Evolutionary conservation across 1,284 basidiomycete genomes (phyloP).

Genomic region (Ustilago loliicola): DNA sequence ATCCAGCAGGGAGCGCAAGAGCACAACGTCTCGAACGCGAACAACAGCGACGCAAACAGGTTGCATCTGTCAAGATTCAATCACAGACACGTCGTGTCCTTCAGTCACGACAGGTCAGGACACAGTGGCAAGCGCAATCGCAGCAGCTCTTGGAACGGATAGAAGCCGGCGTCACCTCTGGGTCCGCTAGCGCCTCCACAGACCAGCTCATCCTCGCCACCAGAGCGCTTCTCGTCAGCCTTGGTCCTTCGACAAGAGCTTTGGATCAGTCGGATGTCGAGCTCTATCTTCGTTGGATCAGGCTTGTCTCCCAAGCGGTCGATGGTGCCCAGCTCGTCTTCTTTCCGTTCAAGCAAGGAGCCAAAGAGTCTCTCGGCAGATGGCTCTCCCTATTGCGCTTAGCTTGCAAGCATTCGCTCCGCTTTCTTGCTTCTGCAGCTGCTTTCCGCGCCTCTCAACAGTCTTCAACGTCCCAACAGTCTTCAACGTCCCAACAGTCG

Average conservation of each 20-base stretch:
- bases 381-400: conserved; percentile 32
- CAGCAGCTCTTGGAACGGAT: conserved; percentile 16
- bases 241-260: conserved; percentile 24
- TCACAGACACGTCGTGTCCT: conserved; percentile 38
- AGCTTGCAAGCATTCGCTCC: conserved; percentile 38
- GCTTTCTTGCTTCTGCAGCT: conserved; percentile 28
- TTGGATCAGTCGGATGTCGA: conserved; percentile 19
- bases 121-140: conserved; percentile 19
- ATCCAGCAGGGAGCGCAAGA: conserved; percentile 45
- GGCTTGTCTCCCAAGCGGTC: conserved; percentile 22
- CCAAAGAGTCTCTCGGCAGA: conserved; percentile 4
- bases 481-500: background rate
- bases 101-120: conserved; percentile 21
- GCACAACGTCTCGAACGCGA: conserved; percentile 44
- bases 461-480: background rate
- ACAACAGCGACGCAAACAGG: conserved; percentile 33
- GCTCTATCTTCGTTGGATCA: conserved; percentile 29
- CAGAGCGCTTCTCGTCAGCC: conserved; percentile 27
- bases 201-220: conserved; percentile 25
- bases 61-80: conserved; percentile 33
- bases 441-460: background rate
- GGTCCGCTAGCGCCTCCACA: background rate
- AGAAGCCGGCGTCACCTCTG: background rate
- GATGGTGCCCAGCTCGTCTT: conserved; percentile 28
- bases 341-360: conserved; percentile 15